Base-by-base conservation (phyloP, 2,329 filamentous ascomycete genomes). In the Polytolypa hystricis region DNA sequence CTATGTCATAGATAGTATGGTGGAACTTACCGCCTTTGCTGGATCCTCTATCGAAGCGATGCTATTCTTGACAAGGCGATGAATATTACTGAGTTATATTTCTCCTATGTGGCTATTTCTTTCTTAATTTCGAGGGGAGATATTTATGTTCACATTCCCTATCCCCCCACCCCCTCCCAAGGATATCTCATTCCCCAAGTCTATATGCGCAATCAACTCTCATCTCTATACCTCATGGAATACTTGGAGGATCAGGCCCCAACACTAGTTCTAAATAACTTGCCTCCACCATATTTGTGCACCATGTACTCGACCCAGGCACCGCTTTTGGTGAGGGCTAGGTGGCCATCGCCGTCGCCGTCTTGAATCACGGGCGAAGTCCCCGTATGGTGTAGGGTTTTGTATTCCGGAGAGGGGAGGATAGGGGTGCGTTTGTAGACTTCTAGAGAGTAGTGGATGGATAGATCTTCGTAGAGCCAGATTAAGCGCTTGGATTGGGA, bases 391-490 rank as follows among this genome's bases (percentile, higher is more conserved):
- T 73, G 65, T 12, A 69, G 46, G 2, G 47, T 56, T 41, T 69
- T 66, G 47, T 62, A 60, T 39, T 45, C 48, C 50, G 49, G 46
- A 0, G 61, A 60, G 2, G 56, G 52, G 27, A 64, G 46, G 9
- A 67, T 35, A 44, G 75, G 68, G 5, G 49, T 49, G 29, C 70
- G 66, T 34, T 61, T 41, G 58, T 74, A 63, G 27, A 58, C 55
- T 39, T 60, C 58, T 8, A 73, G 54, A 1, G 60, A 49, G 51
- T 81, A 81, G 2, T 61, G 50, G 35, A 81, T 55, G 32, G 56
- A 54, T 12, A 81, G 69, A 53, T 81, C 77, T 53, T 81, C 77
- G 52, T 73, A 73, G 30, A 81, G 68, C 68, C 73, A 81, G 48
- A 71, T 58, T 35, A 80, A 65, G 27, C 77, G 73, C 52, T 81